Base-by-base conservation (phyloP, 345 rosid genomes). In the Orychophragmus violaceus region DNA sequence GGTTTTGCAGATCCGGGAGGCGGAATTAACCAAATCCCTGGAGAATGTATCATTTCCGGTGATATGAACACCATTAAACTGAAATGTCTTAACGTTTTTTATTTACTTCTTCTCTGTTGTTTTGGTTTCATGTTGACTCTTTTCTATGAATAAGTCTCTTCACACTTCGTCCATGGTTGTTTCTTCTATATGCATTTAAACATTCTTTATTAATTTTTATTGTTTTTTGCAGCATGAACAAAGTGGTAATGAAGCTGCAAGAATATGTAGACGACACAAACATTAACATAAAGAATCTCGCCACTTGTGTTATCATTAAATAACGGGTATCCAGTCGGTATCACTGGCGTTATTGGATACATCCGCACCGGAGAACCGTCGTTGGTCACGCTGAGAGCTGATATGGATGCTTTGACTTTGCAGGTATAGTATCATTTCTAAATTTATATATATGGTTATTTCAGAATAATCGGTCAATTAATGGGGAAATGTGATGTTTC, bases 1-100 rank as follows among this genome's bases (percentile, higher is more conserved):
- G 32, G 25, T 48, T 23, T 54, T 32, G 25, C 73, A 93, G 98
- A 90, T 84, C 98, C 98, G 12, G 91, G 89, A 66, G 98, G 97
- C 2, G 98, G 98, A 28, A 82, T 93, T 75, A 93, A 93, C 79
- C 98, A 93, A 84, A 90, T 93, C 75, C 97, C 98, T 16, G 88
- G 70, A 22, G 96, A 88, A 70, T 93, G 97, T 71, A 88, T 85
- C 8, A 49, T 90, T 67, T 76, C 82, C 1, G 97, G 98, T 63
- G 98, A 93, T 45, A 56, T 35, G n/a, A 46, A 16, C 41, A 45
- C 28, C 0, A 2, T 17, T 12, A 19, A 32, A 30, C 33, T 3
- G 5, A 50, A 19, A 18, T 29, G 12, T 53, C 16, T 62, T 5
- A 23, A 44, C 0, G n/a, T 69, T 71, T 50, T 58, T 35, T 45